Evolutionary conservation across 1,139 yeast species (phyloP).

Genomic region (Saccharomyces pastorianus): DNA sequence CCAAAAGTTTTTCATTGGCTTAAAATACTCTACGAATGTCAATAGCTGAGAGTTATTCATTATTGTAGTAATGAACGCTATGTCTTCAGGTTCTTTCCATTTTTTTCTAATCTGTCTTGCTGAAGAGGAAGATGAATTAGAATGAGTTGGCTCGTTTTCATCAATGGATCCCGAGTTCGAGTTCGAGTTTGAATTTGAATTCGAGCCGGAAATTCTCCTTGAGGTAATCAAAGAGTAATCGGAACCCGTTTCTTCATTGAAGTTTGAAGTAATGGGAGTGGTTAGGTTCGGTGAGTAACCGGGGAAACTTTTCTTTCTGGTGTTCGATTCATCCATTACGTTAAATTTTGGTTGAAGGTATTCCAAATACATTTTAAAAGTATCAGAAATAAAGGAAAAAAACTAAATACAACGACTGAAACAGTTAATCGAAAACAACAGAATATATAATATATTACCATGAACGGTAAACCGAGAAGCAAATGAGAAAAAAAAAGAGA

Average conservation of each 20-base stretch:
- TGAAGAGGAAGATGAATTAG: neutral
- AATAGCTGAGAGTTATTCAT: slow-evolving; percentile 15
- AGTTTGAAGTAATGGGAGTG: neutral
- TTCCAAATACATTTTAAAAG: neutral
- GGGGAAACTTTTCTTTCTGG: neutral
- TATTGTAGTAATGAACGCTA: slow-evolving; percentile 16
- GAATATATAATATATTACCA: neutral
- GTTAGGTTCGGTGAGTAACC: neutral
- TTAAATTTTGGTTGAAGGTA: neutral
- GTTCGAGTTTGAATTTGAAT: neutral
- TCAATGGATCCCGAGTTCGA: neutral
- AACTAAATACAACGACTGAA: neutral
- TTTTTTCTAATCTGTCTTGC: slow-evolving; percentile 11
- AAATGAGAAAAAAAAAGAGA: neutral
- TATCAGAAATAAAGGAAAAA: neutral
- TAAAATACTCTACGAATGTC: slow-evolving; percentile 20
- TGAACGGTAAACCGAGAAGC: neutral
- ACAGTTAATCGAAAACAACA: neutral
- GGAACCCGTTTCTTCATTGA: neutral
- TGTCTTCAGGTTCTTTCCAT: slow-evolving; percentile 21
- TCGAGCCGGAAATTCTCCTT: neutral
- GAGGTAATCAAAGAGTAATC: neutral
- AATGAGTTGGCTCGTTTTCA: neutral
- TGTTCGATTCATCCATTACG: neutral
- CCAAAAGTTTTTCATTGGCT: slow-evolving; percentile 27